Evolutionary conservation across 208 protist species (phyloP), one percentile per base, ranked within the genome.

Genomic region (Crithidia thermophila): DNA sequence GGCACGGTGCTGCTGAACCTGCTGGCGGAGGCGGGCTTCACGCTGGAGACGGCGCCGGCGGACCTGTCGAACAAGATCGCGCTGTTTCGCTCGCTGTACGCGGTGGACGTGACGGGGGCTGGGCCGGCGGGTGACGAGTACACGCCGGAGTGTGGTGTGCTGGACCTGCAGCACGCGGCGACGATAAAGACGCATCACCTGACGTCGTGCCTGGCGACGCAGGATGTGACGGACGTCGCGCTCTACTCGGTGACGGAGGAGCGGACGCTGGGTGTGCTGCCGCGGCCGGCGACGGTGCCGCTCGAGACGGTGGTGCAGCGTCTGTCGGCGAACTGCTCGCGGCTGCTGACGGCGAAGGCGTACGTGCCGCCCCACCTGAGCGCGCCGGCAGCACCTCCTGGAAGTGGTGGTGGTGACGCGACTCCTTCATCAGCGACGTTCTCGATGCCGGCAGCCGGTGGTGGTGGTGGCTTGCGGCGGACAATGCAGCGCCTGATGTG

Each of bases 1-100:
- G 87, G 84, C 5, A 81, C 69, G 45, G 63, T 93, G 23, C 67
- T 91, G 51, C 72, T 93, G 30, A 85, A 93, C 51, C 57, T 93
- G 45, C 71, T 87, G 47, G 77, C 72, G 37, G 84, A 88, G 57
- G 58, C 83, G 56, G 82, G 82, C 11, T 71, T 40, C 31, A 45
- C 37, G 16, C 25, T 52, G 4, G 37, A 43, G 30, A 73, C 21
- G 13, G 79, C 66, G 14, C 72, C 78, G 9, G 30, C 62, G 18
- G 53, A 74, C 21, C 27, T 84, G 25, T 37, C 63, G 34, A 85
- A 91, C 69, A 79, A 80, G 28, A 46, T 87, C 28, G 77, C 85
- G 31, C 51, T 91, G 0, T 91, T 91, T 51, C 75, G 79, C 62
- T 88, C 79, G 4, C 73, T 91, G 18, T 91, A 79, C 45, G 81